Evolutionary conservation across 345 rosid species (phyloP).

Genomic region (Eucalyptus victrix): DNA sequence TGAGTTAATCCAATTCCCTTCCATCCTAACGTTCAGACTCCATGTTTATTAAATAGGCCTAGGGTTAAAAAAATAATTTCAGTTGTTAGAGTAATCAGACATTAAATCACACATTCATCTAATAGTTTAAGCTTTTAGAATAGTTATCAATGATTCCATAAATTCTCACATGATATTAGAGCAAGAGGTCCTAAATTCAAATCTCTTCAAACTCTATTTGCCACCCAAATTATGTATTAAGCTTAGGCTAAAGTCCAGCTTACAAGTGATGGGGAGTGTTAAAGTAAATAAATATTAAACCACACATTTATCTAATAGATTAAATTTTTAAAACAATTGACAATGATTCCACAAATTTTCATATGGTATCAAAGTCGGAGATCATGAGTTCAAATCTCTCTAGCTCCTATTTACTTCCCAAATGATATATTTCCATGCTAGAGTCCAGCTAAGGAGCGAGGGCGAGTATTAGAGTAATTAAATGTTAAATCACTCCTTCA

Average conservation of each 20-base stretch:
- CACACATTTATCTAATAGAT: not conserved
- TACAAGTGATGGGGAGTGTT: not conserved
- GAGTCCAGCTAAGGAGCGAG: not conserved
- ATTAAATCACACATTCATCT: not conserved
- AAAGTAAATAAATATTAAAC: not conserved
- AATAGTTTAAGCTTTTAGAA: not conserved
- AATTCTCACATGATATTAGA: not conserved
- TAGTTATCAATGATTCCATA: accelerated
- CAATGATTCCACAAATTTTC: not conserved
- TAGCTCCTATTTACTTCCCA: not conserved
- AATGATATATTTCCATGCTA: too few relatives aligned
- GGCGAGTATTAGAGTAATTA: not conserved
- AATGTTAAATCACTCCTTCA: not conserved
- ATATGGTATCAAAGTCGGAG: not conserved
- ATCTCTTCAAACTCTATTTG: not conserved
- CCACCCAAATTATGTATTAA: too few relatives aligned
- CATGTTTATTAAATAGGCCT: not conserved
- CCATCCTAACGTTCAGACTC: not conserved
- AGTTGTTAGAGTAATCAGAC: not conserved
- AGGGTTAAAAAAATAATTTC: not conserved
- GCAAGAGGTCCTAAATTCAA: not conserved
- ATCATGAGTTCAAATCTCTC: not conserved
- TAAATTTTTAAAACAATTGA: not conserved
- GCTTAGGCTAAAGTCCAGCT: not conserved
- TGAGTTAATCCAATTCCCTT: not conserved